These are phyloP conservation scores for Scedosporium minutisporum DNA, from an alignment of 2,329 filamentous ascomycete species.

Conservation along the genomic window DNA sequence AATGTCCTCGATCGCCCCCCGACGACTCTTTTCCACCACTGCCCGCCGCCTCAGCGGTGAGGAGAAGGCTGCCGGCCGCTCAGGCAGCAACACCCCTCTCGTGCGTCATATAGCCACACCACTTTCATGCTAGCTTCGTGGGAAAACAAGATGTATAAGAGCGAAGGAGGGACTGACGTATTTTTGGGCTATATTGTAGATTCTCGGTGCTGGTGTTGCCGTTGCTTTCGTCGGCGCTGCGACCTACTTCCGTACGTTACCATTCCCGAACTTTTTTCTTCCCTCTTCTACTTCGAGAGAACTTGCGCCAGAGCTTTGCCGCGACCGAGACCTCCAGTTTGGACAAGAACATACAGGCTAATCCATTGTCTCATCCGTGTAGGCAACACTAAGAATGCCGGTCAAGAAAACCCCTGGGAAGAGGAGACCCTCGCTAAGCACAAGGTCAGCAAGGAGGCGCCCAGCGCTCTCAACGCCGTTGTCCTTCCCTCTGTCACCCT, in stretches of 20 bases:
- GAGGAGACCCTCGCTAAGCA: constrained; percentile 62
- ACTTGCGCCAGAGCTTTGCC: too few relatives aligned
- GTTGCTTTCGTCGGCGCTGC: constrained; percentile 80
- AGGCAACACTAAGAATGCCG: constrained; percentile 76
- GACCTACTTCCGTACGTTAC: constrained; percentile 67
- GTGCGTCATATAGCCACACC: constrained; percentile 26
- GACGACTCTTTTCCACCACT: constrained; percentile 46
- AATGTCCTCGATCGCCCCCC: constrained; percentile 49
- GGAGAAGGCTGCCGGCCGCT: not conserved
- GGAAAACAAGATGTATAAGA: not conserved
- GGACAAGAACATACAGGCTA: not conserved
- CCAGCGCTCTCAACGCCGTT: constrained; percentile 89
- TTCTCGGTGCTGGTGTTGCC: constrained; percentile 86
- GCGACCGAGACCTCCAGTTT: too few relatives aligned
- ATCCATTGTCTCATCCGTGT: constrained; percentile 41
- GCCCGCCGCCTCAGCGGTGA: constrained; percentile 37
- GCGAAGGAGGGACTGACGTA: constrained; percentile 6
- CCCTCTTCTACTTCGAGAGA: too few relatives aligned
- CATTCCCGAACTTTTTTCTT: not conserved
- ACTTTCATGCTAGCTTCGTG: too few relatives aligned
- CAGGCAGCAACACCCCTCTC: constrained; percentile 1
- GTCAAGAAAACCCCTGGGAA: constrained; percentile 48
- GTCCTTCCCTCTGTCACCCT: constrained; percentile 89
- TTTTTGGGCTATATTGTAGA: constrained; percentile 37
- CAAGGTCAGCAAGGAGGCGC: constrained; percentile 75